Evolutionary conservation across 176 grass and related monocot species (phyloP), one percentile per base, ranked within the genome.

Genomic region (Bolboschoenus planiculmis): DNA sequence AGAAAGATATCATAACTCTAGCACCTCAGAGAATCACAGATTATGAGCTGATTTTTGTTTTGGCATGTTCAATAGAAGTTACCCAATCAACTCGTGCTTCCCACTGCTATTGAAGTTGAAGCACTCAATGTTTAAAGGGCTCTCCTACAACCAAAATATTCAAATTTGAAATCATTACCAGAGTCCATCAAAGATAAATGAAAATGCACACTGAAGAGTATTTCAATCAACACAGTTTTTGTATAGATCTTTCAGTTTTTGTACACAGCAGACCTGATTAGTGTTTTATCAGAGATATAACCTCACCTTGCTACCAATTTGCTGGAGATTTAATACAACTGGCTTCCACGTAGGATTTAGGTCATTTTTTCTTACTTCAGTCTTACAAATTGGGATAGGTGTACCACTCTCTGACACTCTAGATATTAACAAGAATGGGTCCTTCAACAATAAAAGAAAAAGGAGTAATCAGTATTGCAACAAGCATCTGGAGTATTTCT

Each of bases 281-380:
- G 24, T 75, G 21, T 48, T 26, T 30, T 30, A 31, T 51, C 26
- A 50, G 26, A 51, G 44, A 48, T 51, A 76, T 76, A 26, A 79
- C 78, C 56, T 81, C 89, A 91, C 96, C 88, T 93, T 87, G 88
- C 92, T 99, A 86, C 93, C 86, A 85, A 91, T 90, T 90, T 99
- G 96, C 88, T 99, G 93, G 80, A 99, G 92, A 90, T 90, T 99
- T 87, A 99, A 76, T 76, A 87, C 84, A 40, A 91, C 85, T 59
- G 96, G 89, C 78, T 90, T 99, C 92, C 92, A 99, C 62, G 78
- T 95, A 86, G 96, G 96, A 89, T 93, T 95, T 36, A 93, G 92
- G 75, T 99, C 92, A 76, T 99, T 99, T 88, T 95, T 99, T 86
- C 86, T 99, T 85, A 99, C 96, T 95, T 99, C 96, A 73, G 96